Percentiles rank a stretch among this genome's conserved stretches.
Evolutionary conservation across 345 rosid species (phyloP).

Genomic region (Salix suchowensis): DNA sequence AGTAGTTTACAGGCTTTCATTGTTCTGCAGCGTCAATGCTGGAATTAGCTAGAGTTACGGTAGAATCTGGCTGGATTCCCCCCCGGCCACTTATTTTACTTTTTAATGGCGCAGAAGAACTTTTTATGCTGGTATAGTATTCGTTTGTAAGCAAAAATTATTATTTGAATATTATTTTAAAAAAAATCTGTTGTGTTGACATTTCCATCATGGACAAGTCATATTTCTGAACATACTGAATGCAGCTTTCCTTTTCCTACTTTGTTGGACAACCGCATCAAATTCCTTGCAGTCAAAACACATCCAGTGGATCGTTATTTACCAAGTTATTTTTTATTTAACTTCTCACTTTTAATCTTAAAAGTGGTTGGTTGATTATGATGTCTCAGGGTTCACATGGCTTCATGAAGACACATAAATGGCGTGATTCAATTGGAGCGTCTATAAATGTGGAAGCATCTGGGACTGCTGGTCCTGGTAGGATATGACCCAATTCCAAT

Average conservation of each 20-base stretch:
- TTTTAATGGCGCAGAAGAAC: slow-evolving; percentile 94
- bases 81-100: slow-evolving; percentile 84
- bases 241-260: neutral
- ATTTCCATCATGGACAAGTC: neutral
- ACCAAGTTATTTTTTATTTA: slow-evolving; percentile 6
- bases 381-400: slow-evolving; percentile 87
- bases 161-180: neutral
- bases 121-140: slow-evolving; percentile 68
- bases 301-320: slow-evolving; percentile 10
- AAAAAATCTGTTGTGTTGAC: neutral
- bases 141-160: neutral
- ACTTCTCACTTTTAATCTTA: slow-evolving; percentile 12
- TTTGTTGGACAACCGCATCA: neutral
- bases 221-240: neutral
- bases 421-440: slow-evolving; percentile 89
- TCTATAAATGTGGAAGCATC: slow-evolving; percentile 91
- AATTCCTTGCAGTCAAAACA: slow-evolving; percentile 1
- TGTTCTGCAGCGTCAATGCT: slow-evolving; percentile 72
- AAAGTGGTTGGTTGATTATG: slow-evolving; percentile 15
- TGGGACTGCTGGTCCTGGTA: slow-evolving; percentile 94
- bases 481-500: slow-evolving; percentile 4
- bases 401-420: slow-evolving; percentile 76
- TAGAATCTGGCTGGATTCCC: slow-evolving; percentile 84
- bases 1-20: neutral
- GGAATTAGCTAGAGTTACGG: slow-evolving; percentile 75